phyloP scores from a whole-genome alignment of 805 yeast species.

The Isabelozyma heimii region DNA sequence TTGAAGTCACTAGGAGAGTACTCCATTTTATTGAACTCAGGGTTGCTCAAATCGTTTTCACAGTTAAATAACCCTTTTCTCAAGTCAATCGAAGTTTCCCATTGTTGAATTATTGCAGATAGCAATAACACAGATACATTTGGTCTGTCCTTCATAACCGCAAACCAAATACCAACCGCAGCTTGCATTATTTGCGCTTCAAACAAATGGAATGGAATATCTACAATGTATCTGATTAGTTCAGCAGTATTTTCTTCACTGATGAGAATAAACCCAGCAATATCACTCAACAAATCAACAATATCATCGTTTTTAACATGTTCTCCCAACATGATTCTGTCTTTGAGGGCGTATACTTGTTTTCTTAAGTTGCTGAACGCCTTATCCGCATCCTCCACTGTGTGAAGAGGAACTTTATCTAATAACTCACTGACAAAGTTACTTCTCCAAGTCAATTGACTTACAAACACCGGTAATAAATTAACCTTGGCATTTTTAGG shows the following conservation, averaged over 20 bases:
- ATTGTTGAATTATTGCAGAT: conserved; percentile 63
- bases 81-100: conserved; percentile 64
- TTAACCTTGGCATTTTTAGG: conserved; percentile 33
- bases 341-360: conserved; percentile 17
- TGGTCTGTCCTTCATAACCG: conserved; percentile 66
- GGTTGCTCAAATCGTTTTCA: conserved; percentile 49
- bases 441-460: conserved; percentile 74
- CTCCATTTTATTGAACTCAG: conserved; percentile 77
- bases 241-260: conserved; percentile 43
- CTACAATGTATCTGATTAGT: conserved; percentile 50
- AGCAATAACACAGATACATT: conserved; percentile 57
- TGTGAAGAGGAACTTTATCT: conserved; percentile 25
- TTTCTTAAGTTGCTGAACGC: conserved; percentile 25
- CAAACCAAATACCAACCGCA: conserved; percentile 78
- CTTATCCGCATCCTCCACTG: conserved; percentile 22
- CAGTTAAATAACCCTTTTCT: conserved; percentile 64
- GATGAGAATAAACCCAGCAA: conserved; percentile 35
- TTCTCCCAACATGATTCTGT: conserved; percentile 1
- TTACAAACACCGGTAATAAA: conserved; percentile 68
- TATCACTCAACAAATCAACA: conserved; percentile 43
- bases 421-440: conserved; percentile 33
- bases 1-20: conserved; percentile 80
- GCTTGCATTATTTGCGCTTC: conserved; percentile 56
- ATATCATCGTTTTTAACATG: conserved; percentile 24
- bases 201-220: conserved; percentile 69